Percentiles rank a stretch among this genome's conserved stretches.
phyloP scores from a whole-genome alignment of 2,329 filamentous ascomycete genomes.

The Cercospora brassicicola region DNA sequence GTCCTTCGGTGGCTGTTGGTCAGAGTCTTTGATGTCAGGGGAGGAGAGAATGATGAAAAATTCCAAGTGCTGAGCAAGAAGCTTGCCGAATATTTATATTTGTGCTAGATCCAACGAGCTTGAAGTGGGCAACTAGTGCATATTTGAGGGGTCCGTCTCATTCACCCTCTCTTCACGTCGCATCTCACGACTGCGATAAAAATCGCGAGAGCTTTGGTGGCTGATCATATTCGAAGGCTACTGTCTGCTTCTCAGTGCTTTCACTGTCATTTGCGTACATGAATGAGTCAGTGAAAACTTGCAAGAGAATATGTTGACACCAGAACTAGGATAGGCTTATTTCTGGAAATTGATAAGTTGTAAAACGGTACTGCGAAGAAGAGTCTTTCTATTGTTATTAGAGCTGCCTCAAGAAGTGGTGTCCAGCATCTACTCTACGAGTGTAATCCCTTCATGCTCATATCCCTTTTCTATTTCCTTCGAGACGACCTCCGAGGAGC shows the following conservation, averaged over 20 bases:
- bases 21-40: background rate
- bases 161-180: background rate
- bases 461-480: no score
- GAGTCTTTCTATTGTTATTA: no score
- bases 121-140: background rate
- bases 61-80: background rate
- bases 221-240: no score
- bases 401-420: background rate
- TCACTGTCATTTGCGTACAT: no score
- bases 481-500: background rate
- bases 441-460: no score
- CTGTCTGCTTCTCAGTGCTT: background rate
- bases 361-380: no score
- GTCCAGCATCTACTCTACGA: no score
- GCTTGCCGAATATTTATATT: background rate
- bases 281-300: no score
- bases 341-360: no score
- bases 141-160: background rate
- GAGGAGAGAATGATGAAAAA: background rate
- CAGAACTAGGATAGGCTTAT: no score
- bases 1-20: background rate
- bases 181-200: background rate
- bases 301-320: no score
- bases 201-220: background rate
- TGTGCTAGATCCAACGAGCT: background rate